Base-by-base conservation (phyloP, 495 filamentous ascomycete genomes). In the Neurospora pannonica region DNA sequence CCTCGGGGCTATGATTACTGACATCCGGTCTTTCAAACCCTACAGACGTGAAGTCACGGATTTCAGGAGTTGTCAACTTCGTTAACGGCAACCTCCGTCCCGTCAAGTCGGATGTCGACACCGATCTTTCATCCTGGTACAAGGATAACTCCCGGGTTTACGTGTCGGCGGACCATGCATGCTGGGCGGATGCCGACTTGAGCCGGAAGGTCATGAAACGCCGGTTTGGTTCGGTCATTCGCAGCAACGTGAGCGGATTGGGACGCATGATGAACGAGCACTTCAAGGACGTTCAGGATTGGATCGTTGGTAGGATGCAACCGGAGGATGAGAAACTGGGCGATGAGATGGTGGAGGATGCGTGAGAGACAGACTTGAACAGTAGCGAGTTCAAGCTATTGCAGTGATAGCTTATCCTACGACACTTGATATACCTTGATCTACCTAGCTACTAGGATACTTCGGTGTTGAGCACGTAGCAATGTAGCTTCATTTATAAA, bases 91-190 rank as follows among this genome's bases (percentile, higher is more conserved):
- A 88, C 39, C 83, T 93, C n/a, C 89, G 89, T 3, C 88, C 91
- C 0, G 85, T 94, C 71, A 88, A 88, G 73, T 91, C 90, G 1
- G 84, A 90, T 74, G 90, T 88, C 2, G 89, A 92, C 73, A 79
- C 83, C 4, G 88, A 88, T 74, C 84, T 93, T 1, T 91, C 90
- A 17, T 83, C 85, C 40, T 94, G 92, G 92, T 94, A 93, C 77
- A 89, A 88, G 76, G 84, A 90, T 78, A 88, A 92, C 80, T 93
- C 91, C 0, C 83, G 88, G 2, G 90, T 97, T 73, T 95, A 91
- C 76, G 92, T 97, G 34, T 85, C 90, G 0, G 83, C 85, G 36
- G 84, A 89, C 62, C 94, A 97, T 76, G 87, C 88, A 10, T 89
- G 92, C 74, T 97, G 93, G 93, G 82, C 79, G 19, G 86, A 87